phyloP scores from a whole-genome alignment of 306 rosid genomes.

The Lablab purpureus region DNA sequence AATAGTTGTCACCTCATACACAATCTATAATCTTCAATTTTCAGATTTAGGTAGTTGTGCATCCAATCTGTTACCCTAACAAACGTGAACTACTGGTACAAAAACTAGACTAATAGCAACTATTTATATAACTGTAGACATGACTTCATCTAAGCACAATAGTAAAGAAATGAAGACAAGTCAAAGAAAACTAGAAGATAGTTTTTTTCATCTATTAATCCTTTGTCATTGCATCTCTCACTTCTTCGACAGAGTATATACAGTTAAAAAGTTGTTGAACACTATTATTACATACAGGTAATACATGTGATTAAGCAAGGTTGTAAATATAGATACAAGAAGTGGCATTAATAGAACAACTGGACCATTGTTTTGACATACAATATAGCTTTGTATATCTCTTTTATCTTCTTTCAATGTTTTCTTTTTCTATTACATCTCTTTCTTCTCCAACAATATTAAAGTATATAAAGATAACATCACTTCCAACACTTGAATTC shows the following conservation, averaged over 20 bases:
- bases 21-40: conserved; percentile 32
- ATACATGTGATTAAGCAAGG: background rate
- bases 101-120: conserved; percentile 20
- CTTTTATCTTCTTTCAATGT: background rate
- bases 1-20: conserved; percentile 9
- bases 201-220: background rate
- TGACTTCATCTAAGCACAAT: conserved; percentile 25
- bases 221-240: background rate
- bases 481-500: no score
- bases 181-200: conserved; percentile 5
- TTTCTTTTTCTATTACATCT: background rate
- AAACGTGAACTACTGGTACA: conserved; percentile 20
- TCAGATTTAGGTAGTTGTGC: conserved; percentile 32
- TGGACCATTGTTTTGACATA: conserved; percentile 47
- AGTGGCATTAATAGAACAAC: background rate
- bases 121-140: conserved; percentile 6
- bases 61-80: conserved; percentile 29
- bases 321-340: background rate
- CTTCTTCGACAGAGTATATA: background rate
- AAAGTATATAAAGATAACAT: no score
- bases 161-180: conserved; percentile 18
- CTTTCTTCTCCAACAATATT: background rate
- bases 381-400: background rate
- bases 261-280: background rate
- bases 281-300: background rate